phyloP scores from a whole-genome alignment of 2,329 filamentous ascomycete species.

The Corynespora cassiicola region DNA sequence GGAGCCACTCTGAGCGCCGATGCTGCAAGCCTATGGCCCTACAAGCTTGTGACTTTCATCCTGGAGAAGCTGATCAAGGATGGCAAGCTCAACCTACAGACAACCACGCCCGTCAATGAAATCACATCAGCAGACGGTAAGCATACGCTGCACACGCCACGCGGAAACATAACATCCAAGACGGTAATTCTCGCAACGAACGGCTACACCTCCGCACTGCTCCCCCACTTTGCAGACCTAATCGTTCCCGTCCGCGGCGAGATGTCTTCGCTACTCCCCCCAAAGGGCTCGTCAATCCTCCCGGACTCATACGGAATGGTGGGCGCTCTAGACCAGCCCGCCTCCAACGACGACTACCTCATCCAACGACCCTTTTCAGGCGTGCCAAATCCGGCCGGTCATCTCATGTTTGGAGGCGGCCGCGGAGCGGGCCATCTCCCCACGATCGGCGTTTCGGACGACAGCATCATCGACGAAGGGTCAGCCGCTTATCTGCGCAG shows the following conservation, averaged over 20 bases:
- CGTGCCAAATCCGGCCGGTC: slow-evolving; percentile 53
- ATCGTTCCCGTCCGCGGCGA: slow-evolving; percentile 81
- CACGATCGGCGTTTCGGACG: slow-evolving; percentile 65
- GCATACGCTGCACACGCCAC: slow-evolving; percentile 71
- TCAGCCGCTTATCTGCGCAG: slow-evolving; percentile 64
- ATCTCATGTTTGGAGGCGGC: slow-evolving; percentile 76
- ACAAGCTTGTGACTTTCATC: slow-evolving; percentile 79
- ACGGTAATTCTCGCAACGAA: slow-evolving; percentile 82
- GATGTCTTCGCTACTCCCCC: slow-evolving; percentile 70
- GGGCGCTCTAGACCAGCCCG: slow-evolving; percentile 53
- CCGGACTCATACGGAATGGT: slow-evolving; percentile 70
- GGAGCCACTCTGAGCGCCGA: slow-evolving; percentile 70
- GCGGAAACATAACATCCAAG: slow-evolving; percentile 69
- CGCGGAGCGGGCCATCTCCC: slow-evolving; percentile 57
- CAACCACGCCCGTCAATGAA: slow-evolving; percentile 67
- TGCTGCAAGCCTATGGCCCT: slow-evolving; percentile 79
- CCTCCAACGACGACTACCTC: slow-evolving; percentile 72
- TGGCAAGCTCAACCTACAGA: slow-evolving; percentile 73
- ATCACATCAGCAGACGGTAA: slow-evolving; percentile 31
- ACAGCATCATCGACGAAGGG: slow-evolving; percentile 62
- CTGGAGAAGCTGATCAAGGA: slow-evolving; percentile 65
- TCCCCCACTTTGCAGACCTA: slow-evolving; percentile 72
- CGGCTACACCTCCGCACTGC: slow-evolving; percentile 78
- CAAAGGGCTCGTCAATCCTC: slow-evolving; percentile 53
- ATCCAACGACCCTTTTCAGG: slow-evolving; percentile 67